These are phyloP conservation scores for Isabelozyma pseudorhagii DNA, from an alignment of 805 yeast genomes.

Conservation along the genomic window DNA sequence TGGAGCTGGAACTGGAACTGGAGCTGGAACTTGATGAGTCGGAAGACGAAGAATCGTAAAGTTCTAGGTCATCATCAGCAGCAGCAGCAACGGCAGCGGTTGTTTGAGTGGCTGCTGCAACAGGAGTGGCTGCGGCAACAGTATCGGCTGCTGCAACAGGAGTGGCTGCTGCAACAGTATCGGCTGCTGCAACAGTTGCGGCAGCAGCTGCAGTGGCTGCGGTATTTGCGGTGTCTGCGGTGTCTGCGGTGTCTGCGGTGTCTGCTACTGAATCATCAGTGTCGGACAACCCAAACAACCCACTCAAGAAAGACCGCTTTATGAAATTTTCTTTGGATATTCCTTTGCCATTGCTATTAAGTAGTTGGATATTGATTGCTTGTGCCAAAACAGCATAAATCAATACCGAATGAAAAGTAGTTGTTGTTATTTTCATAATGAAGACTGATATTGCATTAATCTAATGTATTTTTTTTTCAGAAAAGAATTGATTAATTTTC, in stretches of 20 bases:
- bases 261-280: neutral
- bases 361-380: constrained; percentile 7
- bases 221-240: neutral
- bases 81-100: neutral
- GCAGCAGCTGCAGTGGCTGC: neutral
- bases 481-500: too few species aligned
- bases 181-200: constrained; percentile 1
- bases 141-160: neutral
- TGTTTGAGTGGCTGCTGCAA: neutral
- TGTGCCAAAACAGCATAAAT: constrained; percentile 19
- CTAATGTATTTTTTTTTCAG: neutral
- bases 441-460: neutral
- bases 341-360: constrained; percentile 1
- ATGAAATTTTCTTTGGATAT: constrained; percentile 3
- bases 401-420: constrained; percentile 21
- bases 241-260: constrained; percentile 1
- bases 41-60: neutral
- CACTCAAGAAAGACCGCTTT: constrained; percentile 4
- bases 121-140: constrained; percentile 1
- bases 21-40: neutral
- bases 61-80: neutral
- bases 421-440: constrained; percentile 20
- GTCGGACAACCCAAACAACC: neutral
- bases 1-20: constrained; percentile 6
- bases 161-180: constrained; percentile 1